These are phyloP conservation scores for Ceratobasidium sp. DNA, from an alignment of 1,284 basidiomycete genomes.

Conservation along the genomic window DNA sequence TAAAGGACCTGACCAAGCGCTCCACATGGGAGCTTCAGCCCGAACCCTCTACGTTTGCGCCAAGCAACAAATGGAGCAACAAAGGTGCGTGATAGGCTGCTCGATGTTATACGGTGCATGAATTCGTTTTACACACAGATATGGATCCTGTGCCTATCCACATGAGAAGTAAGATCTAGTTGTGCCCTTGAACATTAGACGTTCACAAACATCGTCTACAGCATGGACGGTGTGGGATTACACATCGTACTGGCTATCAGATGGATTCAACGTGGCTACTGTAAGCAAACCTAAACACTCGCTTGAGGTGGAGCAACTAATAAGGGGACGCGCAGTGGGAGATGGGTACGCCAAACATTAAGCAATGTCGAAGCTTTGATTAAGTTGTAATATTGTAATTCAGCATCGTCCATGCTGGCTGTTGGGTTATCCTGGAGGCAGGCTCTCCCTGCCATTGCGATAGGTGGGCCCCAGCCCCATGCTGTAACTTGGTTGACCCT, in stretches of 20 bases:
- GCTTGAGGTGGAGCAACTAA: neutral
- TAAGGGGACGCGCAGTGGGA: slow-evolving; percentile 4
- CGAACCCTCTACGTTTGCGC: slow-evolving; percentile 60
- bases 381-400: neutral
- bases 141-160: slow-evolving; percentile 43
- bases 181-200: neutral
- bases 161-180: slow-evolving; percentile 6
- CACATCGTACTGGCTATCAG: slow-evolving; percentile 41
- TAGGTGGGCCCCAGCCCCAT: slow-evolving; percentile 64
- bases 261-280: slow-evolving; percentile 41
- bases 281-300: neutral
- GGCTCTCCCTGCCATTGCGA: slow-evolving; percentile 66
- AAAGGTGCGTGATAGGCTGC: slow-evolving; percentile 46
- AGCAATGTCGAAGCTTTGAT: neutral
- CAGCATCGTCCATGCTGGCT: slow-evolving; percentile 68
- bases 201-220: neutral
- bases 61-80: slow-evolving; percentile 66
- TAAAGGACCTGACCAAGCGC: slow-evolving; percentile 19
- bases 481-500: neutral
- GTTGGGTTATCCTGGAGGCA: slow-evolving; percentile 70
- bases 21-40: slow-evolving; percentile 45
- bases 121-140: slow-evolving; percentile 7
- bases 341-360: slow-evolving; percentile 42
- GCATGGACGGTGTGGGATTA: slow-evolving; percentile 41
- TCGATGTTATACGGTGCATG: neutral